phyloP scores from a whole-genome alignment of 1,284 basidiomycete species.

The Austroboletus novae-zelandiae region DNA sequence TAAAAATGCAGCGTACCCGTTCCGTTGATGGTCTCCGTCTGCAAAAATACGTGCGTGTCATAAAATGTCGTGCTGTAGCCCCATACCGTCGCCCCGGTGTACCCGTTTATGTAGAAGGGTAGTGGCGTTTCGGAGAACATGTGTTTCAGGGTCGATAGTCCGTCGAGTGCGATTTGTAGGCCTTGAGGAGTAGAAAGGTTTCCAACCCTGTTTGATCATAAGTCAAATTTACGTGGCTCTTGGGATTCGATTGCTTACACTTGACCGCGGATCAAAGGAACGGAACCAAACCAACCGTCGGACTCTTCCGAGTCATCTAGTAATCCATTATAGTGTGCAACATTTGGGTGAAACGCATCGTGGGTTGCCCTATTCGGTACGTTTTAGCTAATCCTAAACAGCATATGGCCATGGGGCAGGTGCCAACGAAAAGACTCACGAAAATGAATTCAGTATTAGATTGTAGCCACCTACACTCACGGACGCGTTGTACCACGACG shows the following conservation, averaged over 20 bases:
- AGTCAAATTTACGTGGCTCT: not conserved
- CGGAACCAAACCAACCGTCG: slow-evolving; percentile 10
- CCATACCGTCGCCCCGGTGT: slow-evolving; percentile 8
- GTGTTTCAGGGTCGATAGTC: slow-evolving; percentile 10
- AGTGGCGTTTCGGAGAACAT: slow-evolving; percentile 12
- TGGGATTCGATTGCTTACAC: slow-evolving; percentile 1
- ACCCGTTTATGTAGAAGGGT: slow-evolving; percentile 4
- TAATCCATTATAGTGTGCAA: slow-evolving; percentile 11
- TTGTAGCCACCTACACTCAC: slow-evolving; percentile 4
- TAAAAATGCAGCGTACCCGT: slow-evolving; percentile 1
- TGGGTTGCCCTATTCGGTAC: slow-evolving; percentile 2
- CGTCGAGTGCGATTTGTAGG: slow-evolving; percentile 3
- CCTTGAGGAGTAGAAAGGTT: slow-evolving; percentile 2
- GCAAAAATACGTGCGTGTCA: slow-evolving; percentile 14
- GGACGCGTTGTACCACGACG: slow-evolving; percentile 12
- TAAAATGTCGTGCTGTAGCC: slow-evolving; percentile 10
- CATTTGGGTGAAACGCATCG: slow-evolving; percentile 15
- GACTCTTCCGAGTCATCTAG: slow-evolving; percentile 4
- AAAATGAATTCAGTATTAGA: slow-evolving; percentile 9
- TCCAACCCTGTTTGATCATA: slow-evolving; percentile 1
- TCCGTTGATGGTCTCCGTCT: slow-evolving; percentile 7
- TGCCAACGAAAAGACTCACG: slow-evolving; percentile 5
- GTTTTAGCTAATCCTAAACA: not conserved
- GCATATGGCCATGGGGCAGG: not conserved
- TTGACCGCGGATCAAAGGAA: slow-evolving; percentile 13